A percentile compares a stretch with the other conserved stretches of the same genome.
Conservation (phyloP, 2,329 filamentous ascomycete genomes). For the Fusarium transvaalense region DNA sequence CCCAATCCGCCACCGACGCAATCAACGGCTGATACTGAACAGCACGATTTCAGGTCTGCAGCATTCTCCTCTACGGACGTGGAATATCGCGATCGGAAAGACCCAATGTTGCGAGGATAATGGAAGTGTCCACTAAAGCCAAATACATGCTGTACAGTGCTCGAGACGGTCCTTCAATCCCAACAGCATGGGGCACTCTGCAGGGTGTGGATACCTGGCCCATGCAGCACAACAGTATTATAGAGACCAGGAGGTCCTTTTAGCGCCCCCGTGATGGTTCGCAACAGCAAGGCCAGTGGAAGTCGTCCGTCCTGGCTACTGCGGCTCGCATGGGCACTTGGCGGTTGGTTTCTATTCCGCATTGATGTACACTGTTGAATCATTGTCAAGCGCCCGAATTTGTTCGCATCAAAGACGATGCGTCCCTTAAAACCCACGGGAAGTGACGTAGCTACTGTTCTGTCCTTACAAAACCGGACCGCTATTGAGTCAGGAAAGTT, state of each 20-base stretch:
- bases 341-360: constrained; percentile 34
- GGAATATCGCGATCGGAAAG: constrained; percentile 38
- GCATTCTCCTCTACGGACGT: constrained; percentile 18
- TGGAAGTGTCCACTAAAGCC: constrained; percentile 10
- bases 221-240: constrained; percentile 38
- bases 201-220: constrained; percentile 39
- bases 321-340: constrained; percentile 46
- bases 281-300: constrained; percentile 31
- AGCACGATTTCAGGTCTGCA: constrained; percentile 24
- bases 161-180: constrained; percentile 25
- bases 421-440: constrained; percentile 7
- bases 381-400: constrained; percentile 27
- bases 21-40: constrained; percentile 39
- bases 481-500: constrained; percentile 40
- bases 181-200: constrained; percentile 44
- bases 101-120: constrained; percentile 20
- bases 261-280: constrained; percentile 44
- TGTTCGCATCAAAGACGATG: constrained; percentile 17
- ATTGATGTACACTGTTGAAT: constrained; percentile 14
- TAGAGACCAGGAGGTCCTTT: constrained; percentile 21
- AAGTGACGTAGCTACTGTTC: constrained; percentile 28
- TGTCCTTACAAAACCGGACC: constrained; percentile 9
- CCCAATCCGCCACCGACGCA: constrained; percentile 48
- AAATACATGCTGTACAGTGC: constrained; percentile 17
- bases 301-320: constrained; percentile 40